Evolutionary conservation across 2,329 filamentous ascomycete species (phyloP).

Genomic region (Leptographium wingfieldii): DNA sequence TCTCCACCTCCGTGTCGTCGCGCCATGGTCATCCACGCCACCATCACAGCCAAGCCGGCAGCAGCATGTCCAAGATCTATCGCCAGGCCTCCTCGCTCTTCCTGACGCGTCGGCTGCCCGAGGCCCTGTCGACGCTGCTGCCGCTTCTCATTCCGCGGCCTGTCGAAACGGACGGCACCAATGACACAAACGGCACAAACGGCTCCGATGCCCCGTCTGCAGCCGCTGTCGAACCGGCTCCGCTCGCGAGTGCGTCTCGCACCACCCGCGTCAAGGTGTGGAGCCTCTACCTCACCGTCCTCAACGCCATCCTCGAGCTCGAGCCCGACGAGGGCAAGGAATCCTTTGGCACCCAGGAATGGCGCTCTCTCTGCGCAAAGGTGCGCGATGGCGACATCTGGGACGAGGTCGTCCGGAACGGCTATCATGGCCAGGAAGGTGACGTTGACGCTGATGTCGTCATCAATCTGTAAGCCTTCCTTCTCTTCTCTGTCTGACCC

Average conservation of each 20-base stretch:
- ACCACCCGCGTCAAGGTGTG: slow-evolving; percentile 88
- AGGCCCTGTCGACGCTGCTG: slow-evolving; percentile 74
- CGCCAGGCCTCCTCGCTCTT: slow-evolving; percentile 90
- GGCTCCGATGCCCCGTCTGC: background rate
- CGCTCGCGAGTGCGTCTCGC: slow-evolving; percentile 66
- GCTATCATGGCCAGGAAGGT: slow-evolving; percentile 78
- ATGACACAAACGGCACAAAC: slow-evolving; percentile 7
- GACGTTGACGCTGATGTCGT: slow-evolving; percentile 93
- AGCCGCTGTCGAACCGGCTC: slow-evolving; percentile 41
- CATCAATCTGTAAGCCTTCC: slow-evolving; percentile 58
- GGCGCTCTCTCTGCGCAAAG: slow-evolving; percentile 69
- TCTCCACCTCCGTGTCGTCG: slow-evolving; percentile 50
- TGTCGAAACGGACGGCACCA: slow-evolving; percentile 24
- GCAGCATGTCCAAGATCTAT: slow-evolving; percentile 78
- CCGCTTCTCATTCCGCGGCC: slow-evolving; percentile 59
- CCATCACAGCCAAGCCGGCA: slow-evolving; percentile 3
- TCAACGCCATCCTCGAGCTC: slow-evolving; percentile 83
- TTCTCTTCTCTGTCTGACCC: background rate
- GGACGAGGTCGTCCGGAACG: slow-evolving; percentile 80
- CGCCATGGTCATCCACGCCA: slow-evolving; percentile 39
- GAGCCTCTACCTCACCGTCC: slow-evolving; percentile 88
- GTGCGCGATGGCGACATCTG: slow-evolving; percentile 86
- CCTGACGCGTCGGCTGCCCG: slow-evolving; percentile 82
- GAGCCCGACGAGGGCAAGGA: slow-evolving; percentile 83
- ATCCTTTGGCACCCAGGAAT: slow-evolving; percentile 73